phyloP scores from a whole-genome alignment of 2,329 filamentous ascomycete genomes.

The Biscogniauxia marginata region DNA sequence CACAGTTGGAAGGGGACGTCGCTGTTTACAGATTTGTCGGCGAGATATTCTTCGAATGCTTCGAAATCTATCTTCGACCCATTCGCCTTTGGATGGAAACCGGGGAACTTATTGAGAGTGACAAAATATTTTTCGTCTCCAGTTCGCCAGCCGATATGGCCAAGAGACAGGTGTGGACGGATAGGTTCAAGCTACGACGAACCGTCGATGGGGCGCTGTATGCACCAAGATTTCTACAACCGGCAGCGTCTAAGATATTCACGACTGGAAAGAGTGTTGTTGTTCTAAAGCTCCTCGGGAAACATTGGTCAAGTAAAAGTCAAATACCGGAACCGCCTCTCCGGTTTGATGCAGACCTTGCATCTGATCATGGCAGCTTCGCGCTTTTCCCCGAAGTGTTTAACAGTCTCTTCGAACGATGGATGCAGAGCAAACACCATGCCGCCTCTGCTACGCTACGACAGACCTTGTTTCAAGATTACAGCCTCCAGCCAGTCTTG shows the following conservation, averaged over 20 bases:
- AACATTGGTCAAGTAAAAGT: slow-evolving; percentile 39
- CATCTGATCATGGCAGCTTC: slow-evolving; percentile 44
- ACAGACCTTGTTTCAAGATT: slow-evolving; percentile 64
- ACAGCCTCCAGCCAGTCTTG: slow-evolving; percentile 64
- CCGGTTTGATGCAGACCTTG: slow-evolving; percentile 57
- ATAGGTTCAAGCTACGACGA: slow-evolving; percentile 66
- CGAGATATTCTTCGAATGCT: slow-evolving; percentile 74
- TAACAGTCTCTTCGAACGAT: slow-evolving; percentile 65
- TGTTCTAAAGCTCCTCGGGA: slow-evolving; percentile 71
- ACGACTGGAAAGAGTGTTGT: slow-evolving; percentile 86
- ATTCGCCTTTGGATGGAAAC: slow-evolving; percentile 82
- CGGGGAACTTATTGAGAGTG: slow-evolving; percentile 64
- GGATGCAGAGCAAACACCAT: slow-evolving; percentile 74
- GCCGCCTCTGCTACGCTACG: slow-evolving; percentile 67
- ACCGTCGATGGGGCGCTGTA: slow-evolving; percentile 60
- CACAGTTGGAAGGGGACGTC: slow-evolving; percentile 68
- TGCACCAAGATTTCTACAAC: slow-evolving; percentile 72
- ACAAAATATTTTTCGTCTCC: slow-evolving; percentile 74
- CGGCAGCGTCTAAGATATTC: slow-evolving; percentile 71
- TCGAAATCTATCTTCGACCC: slow-evolving; percentile 77
- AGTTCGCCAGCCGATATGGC: slow-evolving; percentile 57
- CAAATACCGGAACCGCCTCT: slow-evolving; percentile 45
- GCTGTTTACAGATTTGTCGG: slow-evolving; percentile 62
- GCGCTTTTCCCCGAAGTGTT: slow-evolving; percentile 76
- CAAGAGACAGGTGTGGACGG: slow-evolving; percentile 69